Percentiles rank a stretch among this genome's conserved stretches.
Evolutionary conservation across 2,329 filamentous ascomycete species (phyloP).

Genomic region (Exophiala aquamarina): DNA sequence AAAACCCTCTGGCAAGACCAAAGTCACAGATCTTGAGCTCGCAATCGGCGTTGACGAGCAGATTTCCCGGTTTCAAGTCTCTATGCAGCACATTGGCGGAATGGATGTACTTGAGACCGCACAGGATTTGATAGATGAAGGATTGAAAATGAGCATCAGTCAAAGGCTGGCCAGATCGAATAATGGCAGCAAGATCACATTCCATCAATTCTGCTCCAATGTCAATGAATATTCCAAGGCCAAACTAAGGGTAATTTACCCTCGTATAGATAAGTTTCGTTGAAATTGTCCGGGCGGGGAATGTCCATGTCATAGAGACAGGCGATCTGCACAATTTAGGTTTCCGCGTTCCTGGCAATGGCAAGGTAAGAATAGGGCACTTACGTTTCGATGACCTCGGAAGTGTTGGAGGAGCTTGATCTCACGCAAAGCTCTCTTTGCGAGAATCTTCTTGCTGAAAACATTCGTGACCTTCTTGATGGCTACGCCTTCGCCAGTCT

Average conservation of each 20-base stretch:
- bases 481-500: conserved; percentile 89
- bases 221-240: conserved; percentile 4
- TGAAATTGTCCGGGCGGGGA: conserved; percentile 94
- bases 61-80: conserved; percentile 93
- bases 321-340: conserved; percentile 72
- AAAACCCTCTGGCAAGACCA: conserved; percentile 93
- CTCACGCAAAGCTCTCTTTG: conserved; percentile 94
- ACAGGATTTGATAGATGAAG: conserved; percentile 99
- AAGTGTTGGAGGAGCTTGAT: conserved; percentile 99
- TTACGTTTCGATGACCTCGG: conserved; percentile 80
- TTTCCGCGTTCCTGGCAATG: conserved; percentile 7
- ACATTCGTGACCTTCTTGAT: conserved; percentile 99
- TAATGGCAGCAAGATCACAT: conserved; percentile 96
- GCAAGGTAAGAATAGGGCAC: conserved; percentile 33
- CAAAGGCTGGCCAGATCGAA: conserved; percentile 91
- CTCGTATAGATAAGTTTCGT: conserved; percentile 98
- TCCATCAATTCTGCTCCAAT: conserved; percentile 84
- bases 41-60: conserved; percentile 97
- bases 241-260: conserved; percentile 45
- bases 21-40: conserved; percentile 99
- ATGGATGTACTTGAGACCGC: conserved; percentile 98
- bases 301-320: conserved; percentile 99
- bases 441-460: conserved; percentile 99
- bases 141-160: conserved; percentile 99
- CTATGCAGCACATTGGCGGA: conserved; percentile 96